phyloP scores from a whole-genome alignment of 2,329 filamentous ascomycete species.

The Plectosphaerella cucumerina region DNA sequence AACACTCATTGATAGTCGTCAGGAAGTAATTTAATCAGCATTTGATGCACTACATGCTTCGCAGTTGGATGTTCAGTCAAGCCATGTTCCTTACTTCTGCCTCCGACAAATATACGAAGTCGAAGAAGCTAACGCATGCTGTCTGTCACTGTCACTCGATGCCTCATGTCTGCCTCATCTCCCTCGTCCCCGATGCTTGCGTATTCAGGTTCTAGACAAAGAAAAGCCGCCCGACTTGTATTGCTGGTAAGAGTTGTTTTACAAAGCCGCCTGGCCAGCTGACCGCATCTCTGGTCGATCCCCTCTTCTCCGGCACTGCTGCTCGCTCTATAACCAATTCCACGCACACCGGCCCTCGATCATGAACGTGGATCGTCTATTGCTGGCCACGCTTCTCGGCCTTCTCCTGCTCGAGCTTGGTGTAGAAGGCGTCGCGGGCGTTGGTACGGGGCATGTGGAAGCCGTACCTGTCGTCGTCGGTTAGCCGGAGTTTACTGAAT shows the following conservation, averaged over 20 bases:
- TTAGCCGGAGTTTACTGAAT: constrained; percentile 2
- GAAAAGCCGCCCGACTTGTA: constrained; percentile 1
- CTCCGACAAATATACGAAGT: no score
- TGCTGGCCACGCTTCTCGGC: constrained; percentile 25
- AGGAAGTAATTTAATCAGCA: no score
- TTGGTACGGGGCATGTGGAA: constrained; percentile 58
- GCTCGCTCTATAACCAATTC: neutral
- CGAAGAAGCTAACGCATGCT: no score
- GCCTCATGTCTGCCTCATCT: no score
- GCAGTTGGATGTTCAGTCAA: no score
- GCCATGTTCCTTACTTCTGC: no score
- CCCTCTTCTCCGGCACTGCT: constrained; percentile 4
- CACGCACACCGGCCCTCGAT: neutral
- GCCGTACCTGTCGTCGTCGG: constrained; percentile 45
- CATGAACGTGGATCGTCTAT: neutral
- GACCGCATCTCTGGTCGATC: constrained; percentile 6
- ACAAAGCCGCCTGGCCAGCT: constrained; percentile 11
- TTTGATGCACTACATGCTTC: no score
- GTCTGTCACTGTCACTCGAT: no score
- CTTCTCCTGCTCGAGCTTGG: constrained; percentile 53
- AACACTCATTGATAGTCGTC: no score
- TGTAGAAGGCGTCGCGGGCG: constrained; percentile 55
- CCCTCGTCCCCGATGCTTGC: no score
- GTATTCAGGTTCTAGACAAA: neutral
- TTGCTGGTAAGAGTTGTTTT: constrained; percentile 12